Evolutionary conservation across 192 early-diverging fungal species (phyloP), one percentile per base, ranked within the genome.

Genomic region (Helicostylum pulchrum): DNA sequence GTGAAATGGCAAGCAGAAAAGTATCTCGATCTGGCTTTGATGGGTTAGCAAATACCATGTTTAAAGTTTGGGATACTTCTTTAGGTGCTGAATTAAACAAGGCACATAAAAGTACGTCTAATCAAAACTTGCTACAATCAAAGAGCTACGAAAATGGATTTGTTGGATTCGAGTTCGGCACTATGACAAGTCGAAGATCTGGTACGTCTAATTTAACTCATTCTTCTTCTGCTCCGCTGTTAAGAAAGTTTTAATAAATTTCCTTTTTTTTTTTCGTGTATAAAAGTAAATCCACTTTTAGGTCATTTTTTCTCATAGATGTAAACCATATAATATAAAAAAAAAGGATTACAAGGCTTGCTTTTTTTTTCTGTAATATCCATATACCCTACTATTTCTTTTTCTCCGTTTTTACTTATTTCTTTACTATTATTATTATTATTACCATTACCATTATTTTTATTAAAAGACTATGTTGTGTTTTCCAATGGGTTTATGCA

Each of bases 1-100:
- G 83, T 46, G 71, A 77, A 50, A 61, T 82, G 44, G 80, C 83
- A 2, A 72, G 74, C 19, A 63, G 67, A 36, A 85, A 85, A 67
- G 79, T 79, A 32, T 45, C 68, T 3, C 83, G 82, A 44, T 61
- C 60, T 15, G 83, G 83, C 17, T 85, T 85, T 64, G 62, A 63
- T 55, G 54, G 54, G 10, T 34, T 56, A 36, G 32, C 54, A 17
- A n/a, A 36, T 17, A n/a, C 34, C 0, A 56, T 56, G 54, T 14
- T 9, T 19, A 56, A 56, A 34, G 54, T 56, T 19, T 56, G 54
- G 54, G 34, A 56, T 19, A 56, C 31, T 17, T 39, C 54, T 39
- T 36, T 56, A 34, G 31, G 54, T 7, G 31, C 54, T 15, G 54
- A 56, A 56, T 39, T 56, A 56, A 56, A 8, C 10, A 56, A 56